phyloP scores from a whole-genome alignment of 257 asterid genomes.

The Salvia rosmarinus region DNA sequence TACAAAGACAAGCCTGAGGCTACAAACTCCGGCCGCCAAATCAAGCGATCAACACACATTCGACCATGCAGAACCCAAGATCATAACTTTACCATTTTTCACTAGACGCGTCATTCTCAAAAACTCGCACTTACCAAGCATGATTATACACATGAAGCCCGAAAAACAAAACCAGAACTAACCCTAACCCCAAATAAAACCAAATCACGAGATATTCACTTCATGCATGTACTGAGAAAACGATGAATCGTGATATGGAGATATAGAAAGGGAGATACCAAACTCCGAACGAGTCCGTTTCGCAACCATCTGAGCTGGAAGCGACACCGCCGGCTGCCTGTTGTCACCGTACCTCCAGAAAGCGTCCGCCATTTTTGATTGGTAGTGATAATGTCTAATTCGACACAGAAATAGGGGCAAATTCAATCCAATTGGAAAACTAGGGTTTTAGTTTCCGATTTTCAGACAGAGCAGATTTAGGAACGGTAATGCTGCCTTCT shows the following conservation, averaged over 20 bases:
- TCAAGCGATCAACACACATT: slow-evolving; percentile 7
- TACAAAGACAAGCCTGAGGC: not conserved
- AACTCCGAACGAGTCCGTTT: slow-evolving; percentile 66
- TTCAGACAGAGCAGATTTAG: slow-evolving; percentile 3
- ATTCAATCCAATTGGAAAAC: slow-evolving; percentile 13
- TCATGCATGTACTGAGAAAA: not conserved
- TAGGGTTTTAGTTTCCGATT: slow-evolving; percentile 28
- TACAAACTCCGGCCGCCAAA: slow-evolving; percentile 22
- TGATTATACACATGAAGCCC: slow-evolving; percentile 1
- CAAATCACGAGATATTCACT: not conserved
- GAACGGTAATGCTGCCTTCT: not conserved
- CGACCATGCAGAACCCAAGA: not conserved
- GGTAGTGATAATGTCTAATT: not conserved
- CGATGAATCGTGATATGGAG: slow-evolving; percentile 3
- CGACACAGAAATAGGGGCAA: not conserved
- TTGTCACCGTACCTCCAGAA: slow-evolving; percentile 59
- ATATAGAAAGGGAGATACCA: slow-evolving; percentile 40
- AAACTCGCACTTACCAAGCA: not conserved
- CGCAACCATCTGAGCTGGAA: slow-evolving; percentile 39
- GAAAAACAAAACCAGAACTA: not conserved
- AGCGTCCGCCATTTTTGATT: slow-evolving; percentile 54
- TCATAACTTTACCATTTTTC: slow-evolving; percentile 3
- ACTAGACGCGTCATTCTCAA: not conserved
- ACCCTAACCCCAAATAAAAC: slow-evolving; percentile 7
- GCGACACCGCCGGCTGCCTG: slow-evolving; percentile 48